phyloP scores from a whole-genome alignment of 257 asterid species.

The Lavandula angustifolia region DNA sequence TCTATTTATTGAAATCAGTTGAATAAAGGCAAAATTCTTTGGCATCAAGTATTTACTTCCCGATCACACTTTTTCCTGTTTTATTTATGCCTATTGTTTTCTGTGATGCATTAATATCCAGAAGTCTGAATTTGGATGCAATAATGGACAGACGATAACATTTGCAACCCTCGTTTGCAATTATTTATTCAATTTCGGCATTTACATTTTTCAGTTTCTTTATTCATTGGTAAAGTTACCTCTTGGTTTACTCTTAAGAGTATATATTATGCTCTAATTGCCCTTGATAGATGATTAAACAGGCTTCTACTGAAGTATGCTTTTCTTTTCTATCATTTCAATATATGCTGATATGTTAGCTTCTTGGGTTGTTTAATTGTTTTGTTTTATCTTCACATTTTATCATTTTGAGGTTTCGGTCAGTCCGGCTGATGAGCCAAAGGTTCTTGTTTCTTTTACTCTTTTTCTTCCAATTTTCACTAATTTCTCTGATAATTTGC shows the following conservation, averaged over 20 bases:
- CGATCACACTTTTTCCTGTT: not conserved
- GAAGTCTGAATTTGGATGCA: not conserved
- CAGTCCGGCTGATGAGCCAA: too few relatives aligned
- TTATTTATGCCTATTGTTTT: not conserved
- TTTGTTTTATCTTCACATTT: too few relatives aligned
- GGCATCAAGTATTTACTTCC: not conserved
- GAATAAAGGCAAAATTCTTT: not conserved
- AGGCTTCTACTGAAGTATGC: not conserved
- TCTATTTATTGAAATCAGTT: not conserved
- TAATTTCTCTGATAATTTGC: not conserved
- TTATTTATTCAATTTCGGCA: not conserved
- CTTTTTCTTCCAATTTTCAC: not conserved
- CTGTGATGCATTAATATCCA: not conserved
- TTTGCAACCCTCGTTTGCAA: not conserved
- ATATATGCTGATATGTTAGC: not conserved
- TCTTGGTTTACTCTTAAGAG: not conserved
- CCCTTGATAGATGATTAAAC: slow-evolving; percentile 3
- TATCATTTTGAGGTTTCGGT: too few relatives aligned
- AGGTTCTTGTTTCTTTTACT: too few relatives aligned
- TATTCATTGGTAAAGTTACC: not conserved
- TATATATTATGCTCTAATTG: not conserved
- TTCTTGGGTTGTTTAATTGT: too few relatives aligned
- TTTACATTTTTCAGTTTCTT: slow-evolving; percentile 15
- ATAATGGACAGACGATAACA: not conserved
- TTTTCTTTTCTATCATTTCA: not conserved